These are phyloP conservation scores for Apiotrichum domesticum DNA, from an alignment of 1,284 basidiomycete genomes.

Conservation along the genomic window DNA sequence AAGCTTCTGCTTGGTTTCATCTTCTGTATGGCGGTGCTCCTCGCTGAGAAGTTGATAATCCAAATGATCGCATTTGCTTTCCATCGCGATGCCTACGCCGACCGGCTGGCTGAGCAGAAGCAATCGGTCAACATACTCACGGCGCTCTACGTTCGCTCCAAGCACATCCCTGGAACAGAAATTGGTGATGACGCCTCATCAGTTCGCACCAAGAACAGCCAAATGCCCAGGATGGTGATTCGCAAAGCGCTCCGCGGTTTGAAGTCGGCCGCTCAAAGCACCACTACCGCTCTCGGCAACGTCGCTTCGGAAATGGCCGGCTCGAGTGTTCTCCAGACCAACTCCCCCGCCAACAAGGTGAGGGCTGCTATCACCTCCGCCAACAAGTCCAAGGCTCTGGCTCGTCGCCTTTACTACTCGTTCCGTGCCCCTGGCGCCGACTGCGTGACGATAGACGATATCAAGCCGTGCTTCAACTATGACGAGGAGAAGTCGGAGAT, in stretches of 20 bases:
- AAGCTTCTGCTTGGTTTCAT: constrained; percentile 62
- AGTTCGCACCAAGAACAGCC: constrained; percentile 44
- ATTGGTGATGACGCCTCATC: constrained; percentile 54
- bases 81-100: constrained; percentile 83
- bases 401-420: constrained; percentile 79
- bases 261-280: constrained; percentile 65
- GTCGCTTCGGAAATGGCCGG: constrained; percentile 50
- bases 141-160: constrained; percentile 70
- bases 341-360: constrained; percentile 77
- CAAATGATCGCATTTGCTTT: constrained; percentile 74
- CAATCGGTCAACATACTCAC: constrained; percentile 68
- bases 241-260: constrained; percentile 69
- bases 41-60: constrained; percentile 78
- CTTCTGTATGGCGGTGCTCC: constrained; percentile 64
- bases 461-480: constrained; percentile 62
- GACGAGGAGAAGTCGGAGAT: constrained; percentile 60
- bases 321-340: constrained; percentile 76
- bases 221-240: constrained; percentile 60
- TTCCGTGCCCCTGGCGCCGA: constrained; percentile 63
- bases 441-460: constrained; percentile 61
- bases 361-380: constrained; percentile 68
- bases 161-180: constrained; percentile 61
- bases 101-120: constrained; percentile 78
- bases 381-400: constrained; percentile 77
- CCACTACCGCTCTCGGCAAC: constrained; percentile 73